Evolutionary conservation across 2,329 filamentous ascomycete species (phyloP).

Genomic region (Aspergillus aculeatinus): DNA sequence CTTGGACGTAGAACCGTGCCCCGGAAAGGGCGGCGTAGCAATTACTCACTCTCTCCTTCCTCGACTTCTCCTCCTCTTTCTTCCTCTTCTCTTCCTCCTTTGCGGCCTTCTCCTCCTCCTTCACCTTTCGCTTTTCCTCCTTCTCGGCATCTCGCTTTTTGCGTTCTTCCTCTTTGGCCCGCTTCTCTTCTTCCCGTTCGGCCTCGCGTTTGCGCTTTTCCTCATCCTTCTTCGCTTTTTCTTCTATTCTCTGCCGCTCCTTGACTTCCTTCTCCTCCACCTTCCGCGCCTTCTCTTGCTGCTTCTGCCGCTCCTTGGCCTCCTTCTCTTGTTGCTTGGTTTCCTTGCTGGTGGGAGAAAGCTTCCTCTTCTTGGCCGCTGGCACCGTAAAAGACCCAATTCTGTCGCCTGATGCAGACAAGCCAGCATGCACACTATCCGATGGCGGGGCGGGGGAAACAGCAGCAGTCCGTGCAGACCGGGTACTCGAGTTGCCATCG

Average conservation of each 20-base stretch:
- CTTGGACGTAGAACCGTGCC: neutral
- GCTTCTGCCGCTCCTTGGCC: conserved; percentile 36
- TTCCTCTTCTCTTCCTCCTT: conserved; percentile 48
- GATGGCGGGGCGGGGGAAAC: neutral
- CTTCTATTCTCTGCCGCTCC: conserved; percentile 33
- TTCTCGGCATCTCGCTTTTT: conserved; percentile 46
- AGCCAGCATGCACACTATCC: conserved; percentile 10
- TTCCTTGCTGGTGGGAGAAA: conserved; percentile 10
- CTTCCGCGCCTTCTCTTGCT: conserved; percentile 48
- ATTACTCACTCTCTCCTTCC: conserved; percentile 45
- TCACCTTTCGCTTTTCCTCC: conserved; percentile 46
- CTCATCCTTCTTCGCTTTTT: conserved; percentile 36
- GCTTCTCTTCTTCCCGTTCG: conserved; percentile 33
- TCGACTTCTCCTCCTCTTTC: conserved; percentile 46
- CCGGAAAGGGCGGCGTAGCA: conserved; percentile 18
- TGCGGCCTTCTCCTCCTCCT: conserved; percentile 40
- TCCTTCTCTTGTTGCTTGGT: conserved; percentile 25
- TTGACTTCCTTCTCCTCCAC: conserved; percentile 47
- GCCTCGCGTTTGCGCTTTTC: conserved; percentile 29
- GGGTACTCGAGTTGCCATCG: neutral
- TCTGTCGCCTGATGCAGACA: conserved; percentile 1
- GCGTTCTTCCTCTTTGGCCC: conserved; percentile 49
- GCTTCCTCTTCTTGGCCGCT: conserved; percentile 27
- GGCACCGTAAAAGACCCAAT: conserved; percentile 18
- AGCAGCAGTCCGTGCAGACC: no score